Evolutionary conservation across 495 filamentous ascomycete species (phyloP).

Genomic region (Chaetomium cochliodes): DNA sequence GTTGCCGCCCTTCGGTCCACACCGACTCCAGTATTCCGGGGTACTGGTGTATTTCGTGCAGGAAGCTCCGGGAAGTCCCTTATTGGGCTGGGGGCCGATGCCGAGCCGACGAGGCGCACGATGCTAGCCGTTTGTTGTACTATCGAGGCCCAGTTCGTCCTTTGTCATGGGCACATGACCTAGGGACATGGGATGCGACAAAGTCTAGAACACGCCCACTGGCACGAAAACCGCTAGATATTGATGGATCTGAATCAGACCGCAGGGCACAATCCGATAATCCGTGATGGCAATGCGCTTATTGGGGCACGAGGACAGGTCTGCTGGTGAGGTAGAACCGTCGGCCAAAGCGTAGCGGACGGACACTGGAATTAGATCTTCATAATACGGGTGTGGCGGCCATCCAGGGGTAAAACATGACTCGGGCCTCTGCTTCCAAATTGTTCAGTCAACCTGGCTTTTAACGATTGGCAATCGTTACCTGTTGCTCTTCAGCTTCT

Average conservation of each 20-base stretch:
- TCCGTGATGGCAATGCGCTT: not conserved
- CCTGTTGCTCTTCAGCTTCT: no score
- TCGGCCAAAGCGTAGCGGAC: not conserved
- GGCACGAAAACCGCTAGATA: not conserved
- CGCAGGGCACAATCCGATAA: not conserved
- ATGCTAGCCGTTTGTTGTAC: not conserved
- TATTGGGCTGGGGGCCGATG: not conserved
- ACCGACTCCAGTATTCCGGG: slow-evolving; percentile 4
- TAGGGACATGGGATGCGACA: not conserved
- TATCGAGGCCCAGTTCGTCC: not conserved
- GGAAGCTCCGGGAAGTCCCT: not conserved
- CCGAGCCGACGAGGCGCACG: not conserved
- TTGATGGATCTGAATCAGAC: not conserved
- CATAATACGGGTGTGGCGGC: not conserved
- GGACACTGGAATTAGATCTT: not conserved
- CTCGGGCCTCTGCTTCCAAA: no score
- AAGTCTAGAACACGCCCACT: not conserved
- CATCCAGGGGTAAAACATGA: no score
- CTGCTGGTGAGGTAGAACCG: not conserved
- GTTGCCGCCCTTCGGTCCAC: slow-evolving; percentile 4
- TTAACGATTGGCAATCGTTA: no score
- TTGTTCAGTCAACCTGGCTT: no score
- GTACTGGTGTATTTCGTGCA: not conserved
- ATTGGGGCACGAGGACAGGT: slow-evolving; percentile 1
- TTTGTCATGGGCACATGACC: slow-evolving; percentile 15